phyloP scores from a whole-genome alignment of 805 yeast species.

The Vanderwaltozyma yarrowii region DNA sequence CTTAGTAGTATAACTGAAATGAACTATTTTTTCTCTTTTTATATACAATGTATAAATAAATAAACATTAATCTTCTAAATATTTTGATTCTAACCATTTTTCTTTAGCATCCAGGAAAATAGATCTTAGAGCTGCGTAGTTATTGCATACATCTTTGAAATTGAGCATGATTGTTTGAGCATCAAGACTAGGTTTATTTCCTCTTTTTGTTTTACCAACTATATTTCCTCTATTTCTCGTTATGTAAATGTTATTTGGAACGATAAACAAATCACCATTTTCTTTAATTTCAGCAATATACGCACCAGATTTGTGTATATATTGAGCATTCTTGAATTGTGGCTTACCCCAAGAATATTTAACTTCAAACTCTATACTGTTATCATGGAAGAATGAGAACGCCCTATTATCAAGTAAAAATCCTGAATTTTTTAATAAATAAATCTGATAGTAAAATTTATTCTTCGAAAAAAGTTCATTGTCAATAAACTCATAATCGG shows the following conservation, averaged over 20 bases:
- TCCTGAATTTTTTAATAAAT: conserved; percentile 56
- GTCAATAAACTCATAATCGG: conserved; percentile 41
- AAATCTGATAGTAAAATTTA: conserved; percentile 67
- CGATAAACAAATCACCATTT: conserved; percentile 67
- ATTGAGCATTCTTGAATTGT: conserved; percentile 72
- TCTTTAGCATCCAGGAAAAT: conserved; percentile 52
- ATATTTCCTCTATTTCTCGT: conserved; percentile 48
- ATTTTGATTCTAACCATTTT: conserved; percentile 34
- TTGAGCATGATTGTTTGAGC: conserved; percentile 66
- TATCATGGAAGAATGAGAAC: conserved; percentile 46
- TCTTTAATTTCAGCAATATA: conserved; percentile 80
- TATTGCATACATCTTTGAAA: conserved; percentile 53
- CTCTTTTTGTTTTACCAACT: conserved; percentile 24
- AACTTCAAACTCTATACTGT: conserved; percentile 47
- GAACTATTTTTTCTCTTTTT: too few species aligned
- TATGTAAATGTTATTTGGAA: conserved; percentile 79
- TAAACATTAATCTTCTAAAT: too few species aligned
- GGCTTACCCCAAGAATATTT: conserved; percentile 90
- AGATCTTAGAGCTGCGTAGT: conserved; percentile 36
- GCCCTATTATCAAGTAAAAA: conserved; percentile 78
- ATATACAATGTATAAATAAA: too few species aligned
- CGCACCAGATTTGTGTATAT: conserved; percentile 80
- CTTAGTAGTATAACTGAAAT: too few species aligned
- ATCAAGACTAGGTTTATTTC: conserved; percentile 37
- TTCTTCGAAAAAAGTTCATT: conserved; percentile 36